Conservation (phyloP, 2,329 filamentous ascomycete genomes). For the Sarocladium kiliense region DNA sequence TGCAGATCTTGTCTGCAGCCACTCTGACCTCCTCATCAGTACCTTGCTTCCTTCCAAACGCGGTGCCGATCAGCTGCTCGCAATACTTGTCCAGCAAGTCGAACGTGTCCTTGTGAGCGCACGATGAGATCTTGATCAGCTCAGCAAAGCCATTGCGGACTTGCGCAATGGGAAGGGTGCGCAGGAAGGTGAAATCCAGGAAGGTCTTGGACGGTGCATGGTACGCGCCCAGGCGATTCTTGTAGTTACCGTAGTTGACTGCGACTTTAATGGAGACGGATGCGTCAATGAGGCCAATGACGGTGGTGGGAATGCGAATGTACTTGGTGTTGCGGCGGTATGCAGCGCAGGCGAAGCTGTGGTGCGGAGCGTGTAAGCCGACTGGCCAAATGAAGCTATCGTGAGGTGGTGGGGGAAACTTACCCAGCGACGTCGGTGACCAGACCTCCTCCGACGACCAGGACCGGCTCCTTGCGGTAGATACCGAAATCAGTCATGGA, state of each 20-base stretch:
- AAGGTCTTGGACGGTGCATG: slow-evolving; percentile 69
- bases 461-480: slow-evolving; percentile 62
- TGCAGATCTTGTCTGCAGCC: slow-evolving; percentile 62
- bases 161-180: slow-evolving; percentile 60
- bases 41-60: slow-evolving; percentile 58
- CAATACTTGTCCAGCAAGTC: slow-evolving; percentile 64
- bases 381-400: slow-evolving; percentile 1
- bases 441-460: slow-evolving; percentile 62
- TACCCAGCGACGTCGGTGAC: slow-evolving; percentile 72
- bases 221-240: slow-evolving; percentile 69
- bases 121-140: slow-evolving; percentile 71
- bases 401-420: slow-evolving; percentile 21
- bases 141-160: slow-evolving; percentile 71
- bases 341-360: slow-evolving; percentile 62
- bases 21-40: slow-evolving; percentile 49
- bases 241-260: slow-evolving; percentile 72
- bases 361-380: neutral
- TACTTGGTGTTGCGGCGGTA: slow-evolving; percentile 70
- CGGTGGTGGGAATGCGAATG: slow-evolving; percentile 68
- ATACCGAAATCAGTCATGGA: slow-evolving; percentile 71
- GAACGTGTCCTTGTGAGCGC: slow-evolving; percentile 61
- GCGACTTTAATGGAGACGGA: slow-evolving; percentile 75
- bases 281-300: slow-evolving; percentile 71
- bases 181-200: slow-evolving; percentile 68
- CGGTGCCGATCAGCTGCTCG: slow-evolving; percentile 59